Evolutionary conservation across 1,284 basidiomycete genomes (phyloP).

Genomic region (Boletellus sp.): DNA sequence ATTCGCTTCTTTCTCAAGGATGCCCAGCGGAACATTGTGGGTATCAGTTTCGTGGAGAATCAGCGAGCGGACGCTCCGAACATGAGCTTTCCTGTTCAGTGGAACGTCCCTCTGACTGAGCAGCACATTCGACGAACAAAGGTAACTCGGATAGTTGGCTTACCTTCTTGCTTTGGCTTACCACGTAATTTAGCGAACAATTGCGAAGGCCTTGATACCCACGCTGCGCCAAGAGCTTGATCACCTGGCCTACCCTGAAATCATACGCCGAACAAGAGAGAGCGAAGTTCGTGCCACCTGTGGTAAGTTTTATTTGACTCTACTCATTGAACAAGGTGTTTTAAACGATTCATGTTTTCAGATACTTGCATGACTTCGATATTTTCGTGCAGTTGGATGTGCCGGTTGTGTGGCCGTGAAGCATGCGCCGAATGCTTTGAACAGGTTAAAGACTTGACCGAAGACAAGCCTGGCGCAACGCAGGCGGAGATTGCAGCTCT

Average conservation of each 20-base stretch:
- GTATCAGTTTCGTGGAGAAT: slow-evolving; percentile 64
- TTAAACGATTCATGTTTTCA: slow-evolving; percentile 29
- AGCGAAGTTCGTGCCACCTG: slow-evolving; percentile 79
- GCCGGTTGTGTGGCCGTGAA: slow-evolving; percentile 85
- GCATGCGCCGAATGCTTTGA: slow-evolving; percentile 82
- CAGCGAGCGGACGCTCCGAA: slow-evolving; percentile 52
- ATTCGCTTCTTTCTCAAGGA: slow-evolving; percentile 72
- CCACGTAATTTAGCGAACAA: slow-evolving; percentile 47
- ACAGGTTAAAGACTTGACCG: slow-evolving; percentile 63
- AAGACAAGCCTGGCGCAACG: slow-evolving; percentile 46
- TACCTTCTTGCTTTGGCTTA: slow-evolving; percentile 5
- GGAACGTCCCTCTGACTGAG: slow-evolving; percentile 56
- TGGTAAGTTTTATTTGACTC: slow-evolving; percentile 48
- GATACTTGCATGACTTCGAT: slow-evolving; percentile 92
- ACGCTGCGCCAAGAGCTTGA: slow-evolving; percentile 65
- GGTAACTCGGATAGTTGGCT: slow-evolving; percentile 37
- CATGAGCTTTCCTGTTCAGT: slow-evolving; percentile 63
- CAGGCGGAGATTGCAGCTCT: slow-evolving; percentile 46
- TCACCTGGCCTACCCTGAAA: slow-evolving; percentile 58
- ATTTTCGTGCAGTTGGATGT: slow-evolving; percentile 88
- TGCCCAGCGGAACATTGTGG: slow-evolving; percentile 51
- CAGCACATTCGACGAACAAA: slow-evolving; percentile 55
- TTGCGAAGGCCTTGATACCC: slow-evolving; percentile 67
- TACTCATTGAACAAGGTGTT: slow-evolving; percentile 5
- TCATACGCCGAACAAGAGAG: slow-evolving; percentile 72